Conservation (phyloP, 2,329 filamentous ascomycete genomes). For the Fusarium subtropicale region DNA sequence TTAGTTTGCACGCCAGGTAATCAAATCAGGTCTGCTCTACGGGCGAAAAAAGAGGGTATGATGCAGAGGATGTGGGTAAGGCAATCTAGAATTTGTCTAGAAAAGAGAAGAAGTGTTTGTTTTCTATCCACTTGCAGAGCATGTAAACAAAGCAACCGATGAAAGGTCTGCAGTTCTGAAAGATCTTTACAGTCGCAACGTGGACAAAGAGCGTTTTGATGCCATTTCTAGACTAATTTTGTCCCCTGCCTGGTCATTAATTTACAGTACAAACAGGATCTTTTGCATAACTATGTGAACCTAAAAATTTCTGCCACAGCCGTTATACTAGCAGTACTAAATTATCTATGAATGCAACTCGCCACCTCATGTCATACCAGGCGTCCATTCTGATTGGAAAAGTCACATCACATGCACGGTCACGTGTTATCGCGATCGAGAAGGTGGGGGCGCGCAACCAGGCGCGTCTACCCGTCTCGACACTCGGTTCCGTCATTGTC, state of each 20-base stretch:
- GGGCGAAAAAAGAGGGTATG: conserved; percentile 17
- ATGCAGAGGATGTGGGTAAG: conserved; percentile 28
- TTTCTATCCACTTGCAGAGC: conserved; percentile 22
- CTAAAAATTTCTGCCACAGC: background rate
- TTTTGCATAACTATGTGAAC: background rate
- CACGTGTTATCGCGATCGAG: conserved; percentile 47
- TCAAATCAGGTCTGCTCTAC: conserved; percentile 14
- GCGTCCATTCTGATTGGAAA: background rate
- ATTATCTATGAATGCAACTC: background rate
- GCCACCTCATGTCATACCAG: conserved; percentile 6
- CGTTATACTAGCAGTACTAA: background rate
- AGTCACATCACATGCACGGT: conserved; percentile 30
- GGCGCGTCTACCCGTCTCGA: conserved; percentile 25
- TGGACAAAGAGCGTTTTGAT: background rate
- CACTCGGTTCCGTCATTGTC: background rate
- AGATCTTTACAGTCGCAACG: background rate
- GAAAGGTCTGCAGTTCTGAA: background rate
- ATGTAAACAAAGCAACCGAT: conserved; percentile 27
- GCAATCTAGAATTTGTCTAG: conserved; percentile 16
- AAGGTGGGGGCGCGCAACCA: conserved; percentile 3
- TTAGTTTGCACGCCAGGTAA: conserved; percentile 7
- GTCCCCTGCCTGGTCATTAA: background rate
- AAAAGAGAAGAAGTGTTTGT: conserved; percentile 18
- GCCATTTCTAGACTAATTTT: background rate
- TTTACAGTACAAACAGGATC: background rate